Percentiles rank a stretch among this genome's conserved stretches.
Conservation (phyloP, 2,329 filamentous ascomycete genomes). For the Fragosphaeria purpurea region DNA sequence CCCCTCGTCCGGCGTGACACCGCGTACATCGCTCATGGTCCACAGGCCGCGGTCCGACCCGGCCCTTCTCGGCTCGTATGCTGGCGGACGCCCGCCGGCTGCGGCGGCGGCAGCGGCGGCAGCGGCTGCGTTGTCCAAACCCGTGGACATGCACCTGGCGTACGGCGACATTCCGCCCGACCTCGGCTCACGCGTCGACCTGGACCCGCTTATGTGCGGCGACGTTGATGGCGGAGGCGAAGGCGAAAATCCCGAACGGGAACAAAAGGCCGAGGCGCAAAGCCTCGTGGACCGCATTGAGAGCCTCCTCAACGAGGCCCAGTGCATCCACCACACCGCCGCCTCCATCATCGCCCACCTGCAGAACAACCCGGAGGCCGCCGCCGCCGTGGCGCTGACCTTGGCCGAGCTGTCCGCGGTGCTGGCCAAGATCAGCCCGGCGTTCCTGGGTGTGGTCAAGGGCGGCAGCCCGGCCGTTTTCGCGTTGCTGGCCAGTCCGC, state of each 20-base stretch:
- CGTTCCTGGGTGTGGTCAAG: conserved; percentile 66
- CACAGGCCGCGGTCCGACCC: conserved; percentile 32
- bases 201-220: conserved; percentile 22
- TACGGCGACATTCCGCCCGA: conserved; percentile 77
- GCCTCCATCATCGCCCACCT: conserved; percentile 68
- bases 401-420: conserved; percentile 83
- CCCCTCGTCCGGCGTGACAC: conserved; percentile 8
- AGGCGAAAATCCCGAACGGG: conserved; percentile 38
- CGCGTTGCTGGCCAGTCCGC: conserved; percentile 74
- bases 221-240: conserved; percentile 8
- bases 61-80: conserved; percentile 15
- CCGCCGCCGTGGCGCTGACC: conserved; percentile 86
- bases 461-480: conserved; percentile 76
- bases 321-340: conserved; percentile 80
- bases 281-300: conserved; percentile 66
- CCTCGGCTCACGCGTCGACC: conserved; percentile 39
- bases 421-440: conserved; percentile 73
- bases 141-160: conserved; percentile 83
- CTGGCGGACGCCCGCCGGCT: not conserved
- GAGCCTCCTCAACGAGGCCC: conserved; percentile 69
- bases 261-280: conserved; percentile 34
- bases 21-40: conserved; percentile 21
- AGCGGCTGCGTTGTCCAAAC: conserved; percentile 22
- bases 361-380: conserved; percentile 67
- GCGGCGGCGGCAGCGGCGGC: conserved; percentile 9